Base-by-base conservation (phyloP, 441 rosid genomes). In the Manihot esculenta region DNA sequence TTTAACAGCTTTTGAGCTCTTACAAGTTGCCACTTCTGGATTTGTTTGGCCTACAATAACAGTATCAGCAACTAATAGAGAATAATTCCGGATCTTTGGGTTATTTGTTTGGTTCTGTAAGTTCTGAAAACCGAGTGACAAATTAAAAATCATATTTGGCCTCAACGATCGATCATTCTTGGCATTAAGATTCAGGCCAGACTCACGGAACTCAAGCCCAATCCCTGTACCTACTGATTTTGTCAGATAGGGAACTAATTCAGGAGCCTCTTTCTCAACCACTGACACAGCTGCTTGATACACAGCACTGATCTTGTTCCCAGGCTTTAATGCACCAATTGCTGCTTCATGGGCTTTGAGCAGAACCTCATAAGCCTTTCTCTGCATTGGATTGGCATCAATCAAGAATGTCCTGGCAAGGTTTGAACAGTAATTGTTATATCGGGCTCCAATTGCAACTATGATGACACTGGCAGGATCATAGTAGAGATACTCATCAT, bases 151-250 rank as follows among this genome's bases (percentile, higher is more conserved):
- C 96, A 89, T 91, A 63, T 81, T 77, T 48, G 85, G 71, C 69
- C 82, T 89, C 77, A 93, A 66, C 11, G 82, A 51, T 53, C 89
- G 80, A 26, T 91, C 96, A 79, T 93, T 93, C 85, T 87, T 93
- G 64, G 87, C 84, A 81, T 91, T 89, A 38, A 93, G 81, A 74
- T 76, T 86, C 51, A 93, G 78, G 11, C 94, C 97, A 0, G 96
- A 84, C 79, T 93, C 97, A 10, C 97, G 88, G 78, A 93, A 91
- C 76, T 91, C 98, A 62, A 93, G 90, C 49, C 98, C 98, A 8
- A 93, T 87, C 55, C 98, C 96, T 26, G 96, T 93, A 73, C 98
- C 98, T 1, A 92, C 96, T 81, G 93, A 81, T 82, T 82, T 93
- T 24, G 98, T 93, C 62, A 93, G 63, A 64, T 88, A 81, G 57